phyloP scores from a whole-genome alignment of 2,329 filamentous ascomycete species.

The Annulohypoxylon truncatum region DNA sequence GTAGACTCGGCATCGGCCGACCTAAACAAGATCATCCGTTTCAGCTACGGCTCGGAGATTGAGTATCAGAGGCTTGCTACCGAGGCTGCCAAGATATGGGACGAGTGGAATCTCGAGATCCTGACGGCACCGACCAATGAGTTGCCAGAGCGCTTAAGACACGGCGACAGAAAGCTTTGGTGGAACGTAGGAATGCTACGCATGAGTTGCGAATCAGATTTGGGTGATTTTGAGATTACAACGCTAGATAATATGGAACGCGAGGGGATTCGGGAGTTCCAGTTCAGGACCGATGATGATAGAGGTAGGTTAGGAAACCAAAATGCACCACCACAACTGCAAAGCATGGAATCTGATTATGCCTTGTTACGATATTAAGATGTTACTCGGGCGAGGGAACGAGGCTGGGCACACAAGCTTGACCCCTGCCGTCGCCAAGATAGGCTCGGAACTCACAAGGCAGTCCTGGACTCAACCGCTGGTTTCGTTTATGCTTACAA shows the following conservation, averaged over 20 bases:
- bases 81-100: slow-evolving; percentile 57
- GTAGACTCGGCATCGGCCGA: slow-evolving; percentile 52
- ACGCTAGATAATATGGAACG: slow-evolving; percentile 44
- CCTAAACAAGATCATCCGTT: slow-evolving; percentile 59
- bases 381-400: slow-evolving; percentile 35
- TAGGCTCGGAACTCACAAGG: slow-evolving; percentile 48
- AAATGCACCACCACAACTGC: neutral
- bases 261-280: slow-evolving; percentile 43
- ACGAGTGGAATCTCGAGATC: slow-evolving; percentile 58
- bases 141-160: slow-evolving; percentile 33
- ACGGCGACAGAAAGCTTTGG: slow-evolving; percentile 39
- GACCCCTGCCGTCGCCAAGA: slow-evolving; percentile 51
- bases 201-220: slow-evolving; percentile 39
- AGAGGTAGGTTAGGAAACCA: slow-evolving; percentile 26
- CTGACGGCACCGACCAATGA: slow-evolving; percentile 34
- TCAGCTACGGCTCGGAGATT: slow-evolving; percentile 56
- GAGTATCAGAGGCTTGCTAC: slow-evolving; percentile 60
- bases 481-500: slow-evolving; percentile 56
- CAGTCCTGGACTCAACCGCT: slow-evolving; percentile 59
- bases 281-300: slow-evolving; percentile 44
- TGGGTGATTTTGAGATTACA: slow-evolving; percentile 40
- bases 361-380: slow-evolving; percentile 20
- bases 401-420: slow-evolving; percentile 43
- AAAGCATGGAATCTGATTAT: neutral
- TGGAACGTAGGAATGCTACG: slow-evolving; percentile 45